Percentiles rank a stretch among this genome's conserved stretches.
These are phyloP conservation scores for Thozetella sp. DNA, from an alignment of 495 filamentous ascomycete species.

Conservation along the genomic window DNA sequence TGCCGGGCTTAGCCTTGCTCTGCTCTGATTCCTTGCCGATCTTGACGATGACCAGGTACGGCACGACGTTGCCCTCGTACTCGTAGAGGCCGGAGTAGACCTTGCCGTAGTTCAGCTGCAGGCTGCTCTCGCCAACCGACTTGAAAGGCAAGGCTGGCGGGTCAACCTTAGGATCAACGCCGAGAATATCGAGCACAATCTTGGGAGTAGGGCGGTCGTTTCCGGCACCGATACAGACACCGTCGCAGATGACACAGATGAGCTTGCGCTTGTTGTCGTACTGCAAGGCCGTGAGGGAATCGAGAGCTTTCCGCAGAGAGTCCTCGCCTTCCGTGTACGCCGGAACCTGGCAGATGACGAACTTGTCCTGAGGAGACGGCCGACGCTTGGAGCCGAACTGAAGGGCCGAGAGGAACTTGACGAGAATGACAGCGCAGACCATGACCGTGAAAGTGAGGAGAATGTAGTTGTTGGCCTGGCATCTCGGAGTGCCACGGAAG, in stretches of 20 bases:
- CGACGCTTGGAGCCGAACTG: conserved; percentile 92
- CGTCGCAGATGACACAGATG: conserved; percentile 91
- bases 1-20: conserved; percentile 88
- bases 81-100: conserved; percentile 98
- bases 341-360: conserved; percentile 97
- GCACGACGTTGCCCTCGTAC: conserved; percentile 95
- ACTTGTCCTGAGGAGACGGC: conserved; percentile 92
- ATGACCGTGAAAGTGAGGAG: conserved; percentile 84
- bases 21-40: conserved; percentile 96
- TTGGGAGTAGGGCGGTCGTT: conserved; percentile 97
- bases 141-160: conserved; percentile 92
- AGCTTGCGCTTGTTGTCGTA: conserved; percentile 98
- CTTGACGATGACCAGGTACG: conserved; percentile 95
- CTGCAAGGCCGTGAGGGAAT: conserved; percentile 89
- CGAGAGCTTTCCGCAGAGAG: conserved; percentile 84
- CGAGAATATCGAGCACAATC: conserved; percentile 95
- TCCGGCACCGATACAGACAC: conserved; percentile 94
- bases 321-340: conserved; percentile 99
- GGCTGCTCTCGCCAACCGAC: conserved; percentile 84
- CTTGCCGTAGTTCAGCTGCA: conserved; percentile 97
- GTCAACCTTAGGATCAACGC: conserved; percentile 95
- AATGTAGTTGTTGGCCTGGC: conserved; percentile 91
- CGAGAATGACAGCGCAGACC: conserved; percentile 74
- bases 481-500: conserved; percentile 75
- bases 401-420: conserved; percentile 92